phyloP scores from a whole-genome alignment of 306 rosid species.

The Cucumis melo region DNA sequence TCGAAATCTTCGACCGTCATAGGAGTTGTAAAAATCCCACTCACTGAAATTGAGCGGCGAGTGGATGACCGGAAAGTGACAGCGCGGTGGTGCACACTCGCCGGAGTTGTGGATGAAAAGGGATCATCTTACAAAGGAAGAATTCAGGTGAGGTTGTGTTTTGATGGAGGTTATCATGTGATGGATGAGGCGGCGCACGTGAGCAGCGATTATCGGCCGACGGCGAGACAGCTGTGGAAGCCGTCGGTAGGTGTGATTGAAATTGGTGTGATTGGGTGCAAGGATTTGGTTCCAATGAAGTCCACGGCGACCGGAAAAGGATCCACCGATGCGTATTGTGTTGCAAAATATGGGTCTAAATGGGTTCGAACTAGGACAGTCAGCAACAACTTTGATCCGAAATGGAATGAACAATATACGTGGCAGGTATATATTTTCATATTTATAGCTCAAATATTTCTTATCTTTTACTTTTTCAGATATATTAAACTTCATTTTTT shows the following conservation, averaged over 20 bases:
- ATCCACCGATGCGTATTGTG: constrained; percentile 58
- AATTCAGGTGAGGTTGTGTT: constrained; percentile 52
- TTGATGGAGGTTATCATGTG: constrained; percentile 92
- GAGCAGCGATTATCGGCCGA: constrained; percentile 81
- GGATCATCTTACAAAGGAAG: constrained; percentile 31
- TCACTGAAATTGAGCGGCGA: constrained; percentile 38
- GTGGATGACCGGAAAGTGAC: constrained; percentile 67
- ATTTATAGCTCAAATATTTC: too few relatives aligned
- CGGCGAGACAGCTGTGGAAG: constrained; percentile 86
- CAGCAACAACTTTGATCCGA: constrained; percentile 59
- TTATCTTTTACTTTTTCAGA: too few relatives aligned
- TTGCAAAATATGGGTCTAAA: constrained; percentile 72
- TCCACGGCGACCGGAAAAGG: constrained; percentile 34
- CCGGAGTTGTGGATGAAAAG: constrained; percentile 18
- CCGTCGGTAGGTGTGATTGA: constrained; percentile 58
- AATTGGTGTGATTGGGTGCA: constrained; percentile 61
- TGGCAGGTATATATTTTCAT: constrained; percentile 24
- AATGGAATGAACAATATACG: constrained; percentile 89
- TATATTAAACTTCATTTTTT: too few relatives aligned
- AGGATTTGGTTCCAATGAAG: constrained; percentile 59
- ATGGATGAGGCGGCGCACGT: constrained; percentile 78
- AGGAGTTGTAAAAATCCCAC: constrained; percentile 39
- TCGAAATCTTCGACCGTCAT: constrained; percentile 16
- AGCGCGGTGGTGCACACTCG: constrained; percentile 56
- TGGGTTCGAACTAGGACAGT: constrained; percentile 74